Base-by-base conservation (phyloP, 257 asterid species). In the Linderniella brevidens region DNA sequence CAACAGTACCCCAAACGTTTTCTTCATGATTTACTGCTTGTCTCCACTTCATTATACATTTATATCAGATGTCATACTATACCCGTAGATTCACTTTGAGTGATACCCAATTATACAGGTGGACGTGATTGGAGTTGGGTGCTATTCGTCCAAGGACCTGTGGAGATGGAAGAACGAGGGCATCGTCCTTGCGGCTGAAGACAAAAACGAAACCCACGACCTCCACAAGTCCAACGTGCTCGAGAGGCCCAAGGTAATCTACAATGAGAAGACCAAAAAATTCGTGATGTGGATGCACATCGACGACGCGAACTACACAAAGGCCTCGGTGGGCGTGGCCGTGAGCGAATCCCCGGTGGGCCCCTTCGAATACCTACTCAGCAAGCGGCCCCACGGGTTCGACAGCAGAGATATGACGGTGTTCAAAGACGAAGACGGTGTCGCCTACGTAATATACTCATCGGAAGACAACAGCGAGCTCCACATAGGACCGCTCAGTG, bases 201-300 rank as follows among this genome's bases (percentile, higher is more conserved):
- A 72, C 52, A 58, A 54, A 16, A 57, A 85, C 14, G 82, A 71
- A 65, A 74, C 78, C 13, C 96, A 74, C n/a, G 96, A 90, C 68
- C 84, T 90, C 56, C 75, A 82, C 86, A 75, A 60, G 54, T 70
- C 65, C 56, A 90, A 90, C 5, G 93, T 90, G 41, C 79, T 90
- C 6, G 96, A 90, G 72, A 65, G 99, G 71, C 99, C 99, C 14
- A 90, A 90, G 70, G 99, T 90, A 58, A 79, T 90, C n/a, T 78
- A 79, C 69, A 81, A 90, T 5, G 80, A 68, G 17, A 71, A 65
- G 48, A 86, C 93, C 0, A 54, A 54, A 13, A 79, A 75, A 64
- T 90, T 75, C 8, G 78, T 86, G 35, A 90, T 85, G 99, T 90
- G 96, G 99, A 90, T 86, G 99, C 99, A 86, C 70, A 67, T 90